Base-by-base conservation (phyloP, 2,329 filamentous ascomycete species). In the Pestalotiopsis sp. region DNA sequence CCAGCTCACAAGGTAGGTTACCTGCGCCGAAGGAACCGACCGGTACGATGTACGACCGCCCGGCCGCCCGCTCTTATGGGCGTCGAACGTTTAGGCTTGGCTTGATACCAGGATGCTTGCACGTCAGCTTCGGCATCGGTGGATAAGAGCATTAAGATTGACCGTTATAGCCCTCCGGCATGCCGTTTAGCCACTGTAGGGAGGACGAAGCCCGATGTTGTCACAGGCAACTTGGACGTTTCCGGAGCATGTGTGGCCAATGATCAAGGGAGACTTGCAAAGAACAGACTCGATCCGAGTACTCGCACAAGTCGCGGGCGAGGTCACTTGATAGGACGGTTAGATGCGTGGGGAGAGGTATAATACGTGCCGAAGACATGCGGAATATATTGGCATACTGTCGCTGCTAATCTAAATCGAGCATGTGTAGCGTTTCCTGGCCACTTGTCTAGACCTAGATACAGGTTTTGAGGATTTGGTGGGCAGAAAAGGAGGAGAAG, bases 11-110 rank as follows among this genome's bases (percentile, higher is more conserved):
- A 20, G 44, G 17, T 20, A 52, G 44, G 44, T 22, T n/a, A 17
- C 58, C 38, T 61, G 58, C 57, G 58, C 58, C 58, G 58, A 61
- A 61, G 26, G 24, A 61, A 20, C 58, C 58, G 58, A 61, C 44
- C 44, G 44, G 44, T 20, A 52, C 44, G 44, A 52, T 52, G n/a
- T 52, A 52, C 20, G 44, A n/a, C 44, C 44, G 44, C 44, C 44
- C 17, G n/a, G n/a, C n/a, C n/a, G 44, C 44, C 44, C 17, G 44
- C 17, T 20, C 44, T 52, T 17, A 20, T 20, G 7, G 20, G 20
- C 44, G 44, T 52, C 44, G 30, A 52, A 20, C 44, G 44, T 52
- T 52, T 52, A 14, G 44, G 20, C 44, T 20, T 52, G 44, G 17
- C 44, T n/a, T 20, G 5, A 20, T 20, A 20, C 44, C 44, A 20